Evolutionary conservation across 805 yeast genomes (phyloP).

Genomic region (Wickerhamomyces queroliae): DNA sequence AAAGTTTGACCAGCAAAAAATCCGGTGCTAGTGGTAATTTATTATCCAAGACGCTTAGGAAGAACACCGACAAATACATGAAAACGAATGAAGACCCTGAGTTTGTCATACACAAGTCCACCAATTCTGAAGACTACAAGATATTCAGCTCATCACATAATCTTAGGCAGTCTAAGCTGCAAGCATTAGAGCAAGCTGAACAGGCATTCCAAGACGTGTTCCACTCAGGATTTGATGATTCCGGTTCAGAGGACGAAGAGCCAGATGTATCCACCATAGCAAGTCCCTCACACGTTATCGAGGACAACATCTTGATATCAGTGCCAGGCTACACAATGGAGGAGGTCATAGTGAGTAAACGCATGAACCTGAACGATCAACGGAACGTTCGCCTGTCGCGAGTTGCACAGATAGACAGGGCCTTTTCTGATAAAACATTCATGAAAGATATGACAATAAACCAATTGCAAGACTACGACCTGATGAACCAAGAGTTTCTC

Average conservation of each 20-base stretch:
- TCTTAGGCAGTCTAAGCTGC: constrained; percentile 19
- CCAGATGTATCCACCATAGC: constrained; percentile 20
- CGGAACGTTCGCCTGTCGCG: constrained; percentile 19
- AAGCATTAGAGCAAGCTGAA: constrained; percentile 19
- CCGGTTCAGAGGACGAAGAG: constrained; percentile 22
- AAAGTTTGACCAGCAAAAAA: constrained; percentile 10
- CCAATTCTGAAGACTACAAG: constrained; percentile 19
- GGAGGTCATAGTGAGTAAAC: constrained; percentile 20
- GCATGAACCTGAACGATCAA: constrained; percentile 16
- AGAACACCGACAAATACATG: constrained; percentile 20
- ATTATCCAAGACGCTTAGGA: constrained; percentile 20
- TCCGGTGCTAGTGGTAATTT: constrained; percentile 14
- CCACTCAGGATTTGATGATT: constrained; percentile 16
- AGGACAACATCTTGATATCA: constrained; percentile 20
- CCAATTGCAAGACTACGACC: constrained; percentile 13
- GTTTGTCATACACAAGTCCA: constrained; percentile 22
- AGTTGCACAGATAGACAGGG: constrained; percentile 18
- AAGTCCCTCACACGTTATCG: constrained; percentile 7
- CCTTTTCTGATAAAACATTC: constrained; percentile 12
- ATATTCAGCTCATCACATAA: constrained; percentile 18
- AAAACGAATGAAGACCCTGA: constrained; percentile 4
- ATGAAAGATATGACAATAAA: constrained; percentile 9
- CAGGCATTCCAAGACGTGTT: constrained; percentile 20
- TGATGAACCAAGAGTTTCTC: constrained; percentile 12
- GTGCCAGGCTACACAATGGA: constrained; percentile 23